Conservation (phyloP, 2,329 filamentous ascomycete genomes). For the Monosporascus sp. region DNA sequence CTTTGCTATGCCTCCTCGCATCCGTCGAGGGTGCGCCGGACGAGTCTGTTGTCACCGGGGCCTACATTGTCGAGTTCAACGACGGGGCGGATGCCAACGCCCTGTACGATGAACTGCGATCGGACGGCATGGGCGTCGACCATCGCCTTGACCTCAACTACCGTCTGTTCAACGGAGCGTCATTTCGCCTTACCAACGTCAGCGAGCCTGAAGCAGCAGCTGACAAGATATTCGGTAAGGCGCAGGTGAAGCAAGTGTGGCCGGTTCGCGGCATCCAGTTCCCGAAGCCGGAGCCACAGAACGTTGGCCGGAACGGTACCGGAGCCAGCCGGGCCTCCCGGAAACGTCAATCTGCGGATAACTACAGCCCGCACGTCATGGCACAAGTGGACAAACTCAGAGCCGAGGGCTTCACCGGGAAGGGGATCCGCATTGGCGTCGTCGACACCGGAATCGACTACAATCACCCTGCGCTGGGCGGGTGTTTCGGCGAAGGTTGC, state of each 20-base stretch:
- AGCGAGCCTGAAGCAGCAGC: conserved; percentile 5
- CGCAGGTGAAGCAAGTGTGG: conserved; percentile 24
- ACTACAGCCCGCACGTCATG: conserved; percentile 23
- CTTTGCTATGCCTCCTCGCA: conserved; percentile 2
- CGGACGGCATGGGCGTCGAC: conserved; percentile 7
- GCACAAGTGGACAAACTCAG: conserved; percentile 35
- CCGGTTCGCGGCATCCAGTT: conserved; percentile 19
- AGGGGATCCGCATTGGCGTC: conserved; percentile 37
- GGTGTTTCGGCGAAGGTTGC: conserved; percentile 44
- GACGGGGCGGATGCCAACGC: conserved; percentile 8
- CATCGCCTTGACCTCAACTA: conserved; percentile 15
- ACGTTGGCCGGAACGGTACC: conserved; percentile 11
- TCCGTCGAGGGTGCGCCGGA: conserved; percentile 1
- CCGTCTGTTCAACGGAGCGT: conserved; percentile 16
- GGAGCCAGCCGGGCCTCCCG: conserved; percentile 1
- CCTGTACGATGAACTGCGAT: conserved; percentile 12
- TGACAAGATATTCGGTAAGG: conserved; percentile 15
- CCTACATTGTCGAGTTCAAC: conserved; percentile 19
- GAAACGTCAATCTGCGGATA: conserved; percentile 1
- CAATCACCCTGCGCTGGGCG: conserved; percentile 44
- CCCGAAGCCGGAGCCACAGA: conserved; percentile 8
- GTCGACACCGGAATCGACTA: conserved; percentile 41
- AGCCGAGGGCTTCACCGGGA: conserved; percentile 37
- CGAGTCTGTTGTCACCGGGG: conserved; percentile 3
- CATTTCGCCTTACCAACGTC: conserved; percentile 10